phyloP scores from a whole-genome alignment of 345 rosid genomes.

The Boechera retrofracta region DNA sequence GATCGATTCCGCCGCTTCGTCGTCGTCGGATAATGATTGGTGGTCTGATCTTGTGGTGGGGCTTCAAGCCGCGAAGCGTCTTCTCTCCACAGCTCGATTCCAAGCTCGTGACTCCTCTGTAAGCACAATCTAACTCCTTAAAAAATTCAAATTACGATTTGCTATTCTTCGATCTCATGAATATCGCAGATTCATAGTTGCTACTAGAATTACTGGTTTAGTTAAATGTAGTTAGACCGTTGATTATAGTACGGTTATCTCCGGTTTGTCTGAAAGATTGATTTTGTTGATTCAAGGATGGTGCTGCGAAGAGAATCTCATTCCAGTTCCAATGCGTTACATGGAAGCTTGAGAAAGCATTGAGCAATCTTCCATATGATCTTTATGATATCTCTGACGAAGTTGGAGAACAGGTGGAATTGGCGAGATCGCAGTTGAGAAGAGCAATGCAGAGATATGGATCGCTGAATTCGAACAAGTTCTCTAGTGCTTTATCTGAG shows the following conservation, averaged over 20 bases:
- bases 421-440: slow-evolving; percentile 82
- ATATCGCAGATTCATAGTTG: slow-evolving; percentile 26
- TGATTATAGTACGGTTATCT: slow-evolving; percentile 25
- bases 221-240: slow-evolving; percentile 1
- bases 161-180: not conserved
- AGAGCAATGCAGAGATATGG: slow-evolving; percentile 82
- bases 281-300: slow-evolving; percentile 59
- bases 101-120: slow-evolving; percentile 58
- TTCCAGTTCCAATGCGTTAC: slow-evolving; percentile 84
- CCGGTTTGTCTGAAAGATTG: slow-evolving; percentile 13
- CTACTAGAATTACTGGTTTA: slow-evolving; percentile 29
- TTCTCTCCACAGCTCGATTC: slow-evolving; percentile 56
- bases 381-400: slow-evolving; percentile 85
- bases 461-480: slow-evolving; percentile 54
- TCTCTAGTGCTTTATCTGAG: slow-evolving; percentile 55
- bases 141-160: not conserved
- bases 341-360: slow-evolving; percentile 84
- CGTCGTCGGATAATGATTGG: slow-evolving; percentile 56
- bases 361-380: slow-evolving; percentile 69
- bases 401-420: slow-evolving; percentile 81
- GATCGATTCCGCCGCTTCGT: slow-evolving; percentile 38
- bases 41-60: slow-evolving; percentile 65
- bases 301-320: slow-evolving; percentile 67
- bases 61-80: slow-evolving; percentile 65
- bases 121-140: slow-evolving; percentile 39